Percentiles rank a stretch among this genome's conserved stretches.
These are phyloP conservation scores for Paragyromitra xinjiangensis DNA, from an alignment of 495 filamentous ascomycete genomes.

Conservation along the genomic window DNA sequence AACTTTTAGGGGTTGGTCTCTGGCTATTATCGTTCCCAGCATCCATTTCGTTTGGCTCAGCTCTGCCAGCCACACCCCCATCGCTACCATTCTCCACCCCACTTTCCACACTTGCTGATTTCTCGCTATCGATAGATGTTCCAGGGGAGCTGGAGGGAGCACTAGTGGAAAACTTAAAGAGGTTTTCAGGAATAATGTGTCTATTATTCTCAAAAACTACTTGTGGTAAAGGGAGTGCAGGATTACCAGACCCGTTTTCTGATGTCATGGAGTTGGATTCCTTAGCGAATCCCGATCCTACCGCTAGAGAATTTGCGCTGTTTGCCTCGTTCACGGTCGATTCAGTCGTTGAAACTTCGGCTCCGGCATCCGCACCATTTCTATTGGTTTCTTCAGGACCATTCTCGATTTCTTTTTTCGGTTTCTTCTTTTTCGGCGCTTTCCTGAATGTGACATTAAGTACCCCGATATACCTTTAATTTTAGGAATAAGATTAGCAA, in stretches of 20 bases:
- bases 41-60: slow-evolving; percentile 6
- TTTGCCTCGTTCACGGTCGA: slow-evolving; percentile 1
- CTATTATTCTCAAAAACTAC: slow-evolving; percentile 95
- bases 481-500: slow-evolving; percentile 54
- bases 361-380: slow-evolving; percentile 14
- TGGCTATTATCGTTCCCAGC: slow-evolving; percentile 12
- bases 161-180: slow-evolving; percentile 66
- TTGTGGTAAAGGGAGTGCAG: slow-evolving; percentile 72
- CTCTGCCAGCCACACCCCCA: slow-evolving; percentile 3
- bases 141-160: slow-evolving; percentile 52
- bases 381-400: slow-evolving; percentile 17
- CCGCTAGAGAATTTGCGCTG: slow-evolving; percentile 15
- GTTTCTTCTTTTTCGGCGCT: slow-evolving; percentile 65
- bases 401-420: slow-evolving; percentile 38
- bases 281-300: slow-evolving; percentile 33
- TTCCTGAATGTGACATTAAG: slow-evolving; percentile 97
- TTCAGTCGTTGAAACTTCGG: background rate
- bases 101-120: slow-evolving; percentile 21
- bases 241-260: slow-evolving; percentile 47
- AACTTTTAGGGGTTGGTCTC: slow-evolving; percentile 29
- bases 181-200: slow-evolving; percentile 88
- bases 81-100: slow-evolving; percentile 16
- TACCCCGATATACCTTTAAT: slow-evolving; percentile 88
- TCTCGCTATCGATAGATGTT: slow-evolving; percentile 47
- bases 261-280: slow-evolving; percentile 46